phyloP scores from a whole-genome alignment of 495 filamentous ascomycete species.

The Peziza echinospora region DNA sequence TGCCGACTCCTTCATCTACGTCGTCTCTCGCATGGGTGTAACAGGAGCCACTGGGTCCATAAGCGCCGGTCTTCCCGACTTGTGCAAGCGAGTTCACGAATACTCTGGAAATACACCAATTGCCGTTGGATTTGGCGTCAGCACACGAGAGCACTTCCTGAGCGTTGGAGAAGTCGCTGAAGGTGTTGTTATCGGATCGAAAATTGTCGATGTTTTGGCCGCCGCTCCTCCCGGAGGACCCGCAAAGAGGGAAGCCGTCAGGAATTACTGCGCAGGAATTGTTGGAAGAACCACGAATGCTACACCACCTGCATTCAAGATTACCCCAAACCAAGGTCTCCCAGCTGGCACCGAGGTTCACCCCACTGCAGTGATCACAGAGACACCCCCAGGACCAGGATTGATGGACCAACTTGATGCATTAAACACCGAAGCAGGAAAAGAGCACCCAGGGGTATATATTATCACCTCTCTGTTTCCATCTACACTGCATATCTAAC shows the following conservation, averaged over 20 bases:
- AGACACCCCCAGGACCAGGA: slow-evolving; percentile 35
- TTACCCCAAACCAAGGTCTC: slow-evolving; percentile 39
- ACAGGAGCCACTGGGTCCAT: slow-evolving; percentile 74
- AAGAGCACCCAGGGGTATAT: slow-evolving; percentile 9
- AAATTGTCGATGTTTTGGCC: slow-evolving; percentile 64
- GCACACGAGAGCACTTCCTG: slow-evolving; percentile 82
- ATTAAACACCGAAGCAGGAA: slow-evolving; percentile 32
- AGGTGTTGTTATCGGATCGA: slow-evolving; percentile 91
- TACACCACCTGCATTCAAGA: slow-evolving; percentile 33
- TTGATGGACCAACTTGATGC: slow-evolving; percentile 53
- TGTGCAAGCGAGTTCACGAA: slow-evolving; percentile 68
- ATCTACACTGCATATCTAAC: too few relatives aligned
- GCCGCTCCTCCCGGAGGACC: slow-evolving; percentile 47
- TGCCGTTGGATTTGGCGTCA: slow-evolving; percentile 87
- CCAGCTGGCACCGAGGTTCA: slow-evolving; percentile 28
- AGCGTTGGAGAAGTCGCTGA: slow-evolving; percentile 66
- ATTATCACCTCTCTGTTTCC: too few relatives aligned
- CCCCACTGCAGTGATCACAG: slow-evolving; percentile 40
- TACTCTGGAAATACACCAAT: slow-evolving; percentile 79
- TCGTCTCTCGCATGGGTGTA: slow-evolving; percentile 92
- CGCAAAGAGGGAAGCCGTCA: slow-evolving; percentile 38
- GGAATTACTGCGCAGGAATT: slow-evolving; percentile 69
- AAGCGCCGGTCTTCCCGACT: slow-evolving; percentile 53
- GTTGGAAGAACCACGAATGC: slow-evolving; percentile 38
- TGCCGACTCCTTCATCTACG: slow-evolving; percentile 97